Percentiles rank a stretch among this genome's conserved stretches.
Conservation (phyloP, 1,139 yeast species). For the Kluyveromyces sp. region DNA sequence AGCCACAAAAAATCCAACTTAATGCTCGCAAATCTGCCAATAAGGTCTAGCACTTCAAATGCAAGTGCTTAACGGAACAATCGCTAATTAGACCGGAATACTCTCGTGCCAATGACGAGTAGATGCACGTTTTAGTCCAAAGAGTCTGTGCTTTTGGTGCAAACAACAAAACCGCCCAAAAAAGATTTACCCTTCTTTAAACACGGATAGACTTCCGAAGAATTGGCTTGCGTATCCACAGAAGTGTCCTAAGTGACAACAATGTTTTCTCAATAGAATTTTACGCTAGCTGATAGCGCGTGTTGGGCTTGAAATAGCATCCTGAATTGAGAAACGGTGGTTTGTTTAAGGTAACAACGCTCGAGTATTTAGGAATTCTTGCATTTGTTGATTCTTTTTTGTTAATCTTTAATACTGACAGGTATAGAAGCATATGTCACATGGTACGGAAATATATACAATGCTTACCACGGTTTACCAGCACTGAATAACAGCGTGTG, state of each 20-base stretch:
- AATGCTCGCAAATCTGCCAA: no score
- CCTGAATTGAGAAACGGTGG: background rate
- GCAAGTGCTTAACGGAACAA: no score
- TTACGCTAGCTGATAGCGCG: background rate
- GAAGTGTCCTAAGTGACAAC: background rate
- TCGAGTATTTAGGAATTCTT: background rate
- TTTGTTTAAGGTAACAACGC: background rate
- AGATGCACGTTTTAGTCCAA: no score
- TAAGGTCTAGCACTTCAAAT: no score
- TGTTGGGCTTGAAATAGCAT: background rate
- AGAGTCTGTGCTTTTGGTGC: background rate
- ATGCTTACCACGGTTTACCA: no score
- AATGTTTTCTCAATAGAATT: no score
- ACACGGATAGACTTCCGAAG: background rate
- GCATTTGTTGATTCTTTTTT: background rate
- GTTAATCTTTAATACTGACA: background rate
- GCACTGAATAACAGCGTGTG: no score
- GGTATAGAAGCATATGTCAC: background rate
- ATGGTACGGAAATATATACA: constrained; percentile 1
- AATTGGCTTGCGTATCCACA: background rate
- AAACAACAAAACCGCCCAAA: background rate
- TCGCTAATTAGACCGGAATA: no score
- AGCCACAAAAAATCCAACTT: no score
- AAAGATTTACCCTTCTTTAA: background rate
- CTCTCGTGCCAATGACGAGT: no score